A percentile compares a stretch with the other conserved stretches of the same genome.
phyloP scores from a whole-genome alignment of 2,329 filamentous ascomycete species.

The Rachicladosporium sp. region DNA sequence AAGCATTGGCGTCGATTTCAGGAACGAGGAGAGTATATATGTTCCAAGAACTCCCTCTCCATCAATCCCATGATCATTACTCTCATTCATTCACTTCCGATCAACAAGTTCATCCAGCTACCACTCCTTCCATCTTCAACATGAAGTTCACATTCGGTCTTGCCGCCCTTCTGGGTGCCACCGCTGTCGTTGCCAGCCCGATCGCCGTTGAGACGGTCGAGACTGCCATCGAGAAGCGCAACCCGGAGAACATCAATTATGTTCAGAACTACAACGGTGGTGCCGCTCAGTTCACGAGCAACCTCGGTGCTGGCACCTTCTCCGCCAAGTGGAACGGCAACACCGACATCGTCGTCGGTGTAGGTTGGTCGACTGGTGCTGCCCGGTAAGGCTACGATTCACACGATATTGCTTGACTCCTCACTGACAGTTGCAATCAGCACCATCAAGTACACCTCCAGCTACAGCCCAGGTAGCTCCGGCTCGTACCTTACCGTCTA shows the following conservation, averaged over 20 bases:
- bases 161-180: slow-evolving; percentile 6
- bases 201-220: slow-evolving; percentile 3
- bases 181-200: slow-evolving; percentile 7
- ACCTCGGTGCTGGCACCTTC: slow-evolving; percentile 10
- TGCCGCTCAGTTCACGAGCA: slow-evolving; percentile 7
- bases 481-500: slow-evolving; percentile 41
- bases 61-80: background rate
- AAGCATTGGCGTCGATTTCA: no score
- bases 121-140: background rate
- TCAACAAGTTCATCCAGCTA: background rate
- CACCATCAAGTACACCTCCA: slow-evolving; percentile 20
- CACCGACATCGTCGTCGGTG: slow-evolving; percentile 12
- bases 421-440: background rate
- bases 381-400: slow-evolving; percentile 6
- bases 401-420: no score
- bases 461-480: slow-evolving; percentile 32
- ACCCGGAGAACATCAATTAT: slow-evolving; percentile 7
- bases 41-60: no score
- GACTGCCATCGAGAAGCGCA: slow-evolving; percentile 5
- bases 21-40: no score
- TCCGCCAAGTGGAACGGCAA: slow-evolving; percentile 8
- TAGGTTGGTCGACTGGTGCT: slow-evolving; percentile 11
- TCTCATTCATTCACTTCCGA: background rate
- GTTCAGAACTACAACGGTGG: slow-evolving; percentile 10
- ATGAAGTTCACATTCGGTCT: slow-evolving; percentile 9